These are phyloP conservation scores for Vicia faba DNA, from an alignment of 306 rosid species.

Conservation along the genomic window DNA sequence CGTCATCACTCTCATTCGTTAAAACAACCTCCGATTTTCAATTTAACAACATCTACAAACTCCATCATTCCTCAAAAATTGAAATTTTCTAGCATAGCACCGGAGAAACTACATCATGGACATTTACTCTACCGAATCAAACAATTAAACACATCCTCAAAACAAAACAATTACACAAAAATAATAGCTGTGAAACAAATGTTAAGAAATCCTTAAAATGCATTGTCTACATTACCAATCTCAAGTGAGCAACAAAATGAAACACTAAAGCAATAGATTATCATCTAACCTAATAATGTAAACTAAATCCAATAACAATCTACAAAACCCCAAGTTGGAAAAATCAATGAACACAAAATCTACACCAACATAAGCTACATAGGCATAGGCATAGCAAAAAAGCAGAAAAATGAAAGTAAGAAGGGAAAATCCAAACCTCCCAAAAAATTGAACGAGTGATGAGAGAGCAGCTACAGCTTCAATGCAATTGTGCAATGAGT, in stretches of 20 bases:
- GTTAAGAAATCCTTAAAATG: neutral
- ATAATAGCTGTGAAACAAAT: neutral
- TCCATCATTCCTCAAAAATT: neutral
- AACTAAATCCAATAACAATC: constrained; percentile 8
- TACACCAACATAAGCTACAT: too few species aligned
- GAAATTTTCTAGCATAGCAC: neutral
- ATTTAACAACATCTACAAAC: constrained; percentile 7
- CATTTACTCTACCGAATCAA: constrained; percentile 1
- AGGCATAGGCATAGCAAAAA: too few species aligned
- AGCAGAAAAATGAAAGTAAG: neutral
- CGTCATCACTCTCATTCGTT: neutral
- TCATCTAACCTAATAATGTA: constrained; percentile 17
- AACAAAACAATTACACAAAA: constrained; percentile 3
- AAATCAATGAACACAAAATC: neutral
- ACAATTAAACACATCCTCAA: neutral
- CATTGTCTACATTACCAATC: constrained; percentile 9
- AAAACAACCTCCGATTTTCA: constrained; percentile 13
- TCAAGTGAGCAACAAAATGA: constrained; percentile 21
- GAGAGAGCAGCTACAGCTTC: too few species aligned
- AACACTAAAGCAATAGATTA: constrained; percentile 3
- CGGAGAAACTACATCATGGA: constrained; percentile 1
- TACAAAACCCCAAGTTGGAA: neutral
- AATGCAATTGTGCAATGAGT: constrained; percentile 8
- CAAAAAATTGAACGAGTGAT: neutral
- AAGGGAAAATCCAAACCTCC: constrained; percentile 15